Evolutionary conservation across 192 early-diverging fungal genomes (phyloP), one percentile per base, ranked within the genome.

Genomic region (Fimicolochytrium jonesii): DNA sequence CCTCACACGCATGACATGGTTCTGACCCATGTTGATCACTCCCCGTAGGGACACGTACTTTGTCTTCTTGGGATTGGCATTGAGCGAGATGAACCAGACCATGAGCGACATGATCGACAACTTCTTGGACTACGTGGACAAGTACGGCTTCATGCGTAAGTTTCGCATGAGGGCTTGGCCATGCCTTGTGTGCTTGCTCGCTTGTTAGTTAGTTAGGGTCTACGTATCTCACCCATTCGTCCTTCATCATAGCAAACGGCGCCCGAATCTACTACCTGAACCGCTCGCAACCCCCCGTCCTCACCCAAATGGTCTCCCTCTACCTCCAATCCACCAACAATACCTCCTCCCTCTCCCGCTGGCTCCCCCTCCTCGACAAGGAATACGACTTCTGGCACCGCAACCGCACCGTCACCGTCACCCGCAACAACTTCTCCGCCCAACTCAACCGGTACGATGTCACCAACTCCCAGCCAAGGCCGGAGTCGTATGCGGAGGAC

Each of bases 241-340:
- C 26, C 35, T 26, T n/a, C n/a, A n/a, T n/a, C n/a, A 22, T 42
- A 81, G 78, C 88, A 7, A 90, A 90, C 49, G 88, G 88, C 9
- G 84, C 87, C 4, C 80, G 88, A 18, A 72, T 84, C 34, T 90
- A 90, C 66, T 90, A 88, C 59, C 59, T 88, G 54, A 81, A 86
- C 55, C 73, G 88, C 49, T 90, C 88, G 4, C 87, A 88, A 55
- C 86, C 88, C n/a, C 88, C 88, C 6, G 49, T 90, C 43, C 64
- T 90, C 26, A 64, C 77, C 15, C 79, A 86, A 44, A 90, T 90
- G 87, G 84, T 87, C 18, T 68, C 76, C 41, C 49, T 82, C 20
- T 87, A 84, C 59, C 73, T 76, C 48, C 64, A 78, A 50, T 48
- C 68, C 6, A 86, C 84, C 0, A 43, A 71, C 0, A 86, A 87